Percentiles rank a stretch among this genome's conserved stretches.
These are phyloP conservation scores for Paramarasmius palmivorus DNA, from an alignment of 1,284 basidiomycete genomes.

Conservation along the genomic window DNA sequence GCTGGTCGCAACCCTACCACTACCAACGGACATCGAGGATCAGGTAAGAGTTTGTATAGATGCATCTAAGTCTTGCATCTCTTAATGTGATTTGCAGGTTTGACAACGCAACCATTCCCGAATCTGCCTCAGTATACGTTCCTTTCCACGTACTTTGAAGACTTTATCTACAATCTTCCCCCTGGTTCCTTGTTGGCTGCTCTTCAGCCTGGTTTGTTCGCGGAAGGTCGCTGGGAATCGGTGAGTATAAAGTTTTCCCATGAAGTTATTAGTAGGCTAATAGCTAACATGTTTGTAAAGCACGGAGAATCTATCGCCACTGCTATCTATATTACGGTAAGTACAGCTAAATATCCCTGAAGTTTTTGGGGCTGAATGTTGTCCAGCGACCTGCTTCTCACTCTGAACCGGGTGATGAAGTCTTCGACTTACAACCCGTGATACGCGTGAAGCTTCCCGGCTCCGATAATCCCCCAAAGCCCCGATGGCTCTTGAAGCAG, in stretches of 20 bases:
- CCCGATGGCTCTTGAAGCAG: not conserved
- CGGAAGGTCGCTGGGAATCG: not conserved
- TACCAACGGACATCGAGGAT: not conserved
- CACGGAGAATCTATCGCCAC: slow-evolving; percentile 2
- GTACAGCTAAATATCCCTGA: too few relatives aligned
- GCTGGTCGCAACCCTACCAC: slow-evolving; percentile 2
- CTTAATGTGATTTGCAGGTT: too few relatives aligned
- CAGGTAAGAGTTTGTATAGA: too few relatives aligned
- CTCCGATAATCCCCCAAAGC: slow-evolving; percentile 3
- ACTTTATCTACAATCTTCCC: slow-evolving; percentile 5
- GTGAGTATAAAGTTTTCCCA: not conserved
- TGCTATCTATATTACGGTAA: slow-evolving; percentile 1
- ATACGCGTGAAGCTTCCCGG: slow-evolving; percentile 3
- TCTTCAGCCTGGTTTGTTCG: slow-evolving; percentile 1
- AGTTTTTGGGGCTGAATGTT: not conserved
- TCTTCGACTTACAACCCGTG: not conserved
- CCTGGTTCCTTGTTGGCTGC: slow-evolving; percentile 4
- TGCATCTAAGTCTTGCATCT: too few relatives aligned
- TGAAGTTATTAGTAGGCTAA: too few relatives aligned
- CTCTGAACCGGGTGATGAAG: not conserved
- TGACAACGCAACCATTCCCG: slow-evolving; percentile 3
- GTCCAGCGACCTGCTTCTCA: not conserved
- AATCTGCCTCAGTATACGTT: slow-evolving; percentile 4
- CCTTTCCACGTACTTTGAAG: slow-evolving; percentile 9
- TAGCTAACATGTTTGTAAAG: not conserved